Evolutionary conservation across 371 early-diverging fungal genomes (phyloP).

Genomic region (Sporodiniella umbellata): DNA sequence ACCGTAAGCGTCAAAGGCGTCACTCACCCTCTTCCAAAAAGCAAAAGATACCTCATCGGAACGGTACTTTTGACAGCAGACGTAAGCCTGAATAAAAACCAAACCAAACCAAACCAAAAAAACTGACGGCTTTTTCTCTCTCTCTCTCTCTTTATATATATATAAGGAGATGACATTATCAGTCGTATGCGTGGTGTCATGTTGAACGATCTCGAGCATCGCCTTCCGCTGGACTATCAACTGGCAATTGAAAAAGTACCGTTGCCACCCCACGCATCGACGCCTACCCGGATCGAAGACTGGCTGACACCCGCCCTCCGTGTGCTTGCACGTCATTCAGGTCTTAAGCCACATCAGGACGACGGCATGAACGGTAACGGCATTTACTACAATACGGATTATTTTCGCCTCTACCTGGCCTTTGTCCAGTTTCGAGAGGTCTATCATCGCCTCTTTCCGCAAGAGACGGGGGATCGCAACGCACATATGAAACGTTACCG

Average conservation of each 20-base stretch:
- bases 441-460: conserved; percentile 34
- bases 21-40: too few species aligned
- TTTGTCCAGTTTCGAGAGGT: conserved; percentile 42
- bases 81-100: too few species aligned
- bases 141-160: conserved; percentile 1
- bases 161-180: conserved; percentile 49
- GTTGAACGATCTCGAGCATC: conserved; percentile 36
- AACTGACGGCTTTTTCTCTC: not conserved
- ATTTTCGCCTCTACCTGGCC: conserved; percentile 41
- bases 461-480: conserved; percentile 33
- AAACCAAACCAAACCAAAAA: too few species aligned
- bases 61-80: conserved; percentile 47
- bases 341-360: conserved; percentile 47
- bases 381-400: conserved; percentile 48
- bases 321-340: conserved; percentile 32
- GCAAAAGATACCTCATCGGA: conserved; percentile 46
- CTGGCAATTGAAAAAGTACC: too few species aligned
- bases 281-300: too few species aligned
- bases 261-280: too few species aligned
- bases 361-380: conserved; percentile 54
- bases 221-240: conserved; percentile 21
- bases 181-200: conserved; percentile 37
- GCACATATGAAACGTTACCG: conserved; percentile 40
- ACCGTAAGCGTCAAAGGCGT: too few species aligned
- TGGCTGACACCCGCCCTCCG: conserved; percentile 22